A percentile compares a stretch with the other conserved stretches of the same genome.
phyloP scores from a whole-genome alignment of 2,329 filamentous ascomycete genomes.

The Colletotrichum theobromicola region DNA sequence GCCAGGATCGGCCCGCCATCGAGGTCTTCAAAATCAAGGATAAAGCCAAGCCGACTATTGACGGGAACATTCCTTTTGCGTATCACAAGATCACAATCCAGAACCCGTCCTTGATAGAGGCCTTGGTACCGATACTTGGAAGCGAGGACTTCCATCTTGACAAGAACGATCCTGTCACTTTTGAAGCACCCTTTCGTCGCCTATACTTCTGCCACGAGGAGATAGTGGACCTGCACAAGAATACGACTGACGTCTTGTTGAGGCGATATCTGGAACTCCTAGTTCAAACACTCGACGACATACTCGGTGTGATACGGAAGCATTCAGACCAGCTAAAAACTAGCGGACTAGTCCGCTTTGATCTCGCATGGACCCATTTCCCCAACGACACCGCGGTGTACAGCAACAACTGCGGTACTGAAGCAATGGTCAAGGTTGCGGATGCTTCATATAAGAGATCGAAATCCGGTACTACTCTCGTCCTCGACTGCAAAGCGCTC shows the following conservation, averaged over 20 bases:
- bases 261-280: conserved; percentile 45
- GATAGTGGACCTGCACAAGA: conserved; percentile 36
- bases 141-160: conserved; percentile 46
- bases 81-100: conserved; percentile 47
- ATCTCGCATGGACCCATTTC: conserved; percentile 50
- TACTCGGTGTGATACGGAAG: conserved; percentile 44
- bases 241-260: conserved; percentile 31
- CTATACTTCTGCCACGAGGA: conserved; percentile 51
- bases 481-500: conserved; percentile 37
- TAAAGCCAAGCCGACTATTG: conserved; percentile 41
- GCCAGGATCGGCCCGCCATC: conserved; percentile 46
- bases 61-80: conserved; percentile 41
- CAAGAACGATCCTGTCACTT: conserved; percentile 37
- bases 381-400: conserved; percentile 43
- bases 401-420: conserved; percentile 41
- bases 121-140: conserved; percentile 47
- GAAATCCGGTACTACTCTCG: conserved; percentile 20
- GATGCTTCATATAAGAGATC: conserved; percentile 33
- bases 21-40: conserved; percentile 53
- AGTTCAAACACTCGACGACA: conserved; percentile 44
- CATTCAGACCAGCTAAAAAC: conserved; percentile 40
- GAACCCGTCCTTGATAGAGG: conserved; percentile 44
- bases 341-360: conserved; percentile 44
- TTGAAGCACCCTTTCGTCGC: conserved; percentile 43
- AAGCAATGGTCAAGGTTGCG: conserved; percentile 46